Base-by-base conservation (phyloP, 495 filamentous ascomycete genomes). In the Penicillium coffeae region DNA sequence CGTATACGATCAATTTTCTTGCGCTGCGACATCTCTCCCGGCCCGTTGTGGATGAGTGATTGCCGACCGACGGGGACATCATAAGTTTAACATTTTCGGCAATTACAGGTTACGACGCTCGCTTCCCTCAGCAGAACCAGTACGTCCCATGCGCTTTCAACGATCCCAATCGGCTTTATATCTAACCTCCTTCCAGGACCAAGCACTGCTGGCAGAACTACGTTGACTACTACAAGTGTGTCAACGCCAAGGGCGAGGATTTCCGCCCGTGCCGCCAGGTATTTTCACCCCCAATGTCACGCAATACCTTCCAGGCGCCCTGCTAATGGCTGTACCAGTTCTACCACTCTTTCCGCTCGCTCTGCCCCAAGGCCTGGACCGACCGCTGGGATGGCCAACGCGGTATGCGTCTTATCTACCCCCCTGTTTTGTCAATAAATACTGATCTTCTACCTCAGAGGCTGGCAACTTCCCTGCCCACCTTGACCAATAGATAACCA, bases 191-290 rank as follows among this genome's bases (percentile, higher is more conserved):
- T 21, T 22, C 2, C 43, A 82, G 79, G 69, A 86, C 83, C 66
- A 86, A 87, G 76, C 83, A 87, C 72, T 96, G 89, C 87, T 95
- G 91, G 91, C 91, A 95, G 65, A 93, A 98, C 80, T 99, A 99
- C 75, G 94, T 99, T 79, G 94, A 99, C 75, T 97, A 99, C 81
- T 85, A 99, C 84, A 99, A 97, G 81, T 99, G 94, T 77, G 86
- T 95, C 70, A 75, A 87, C 67, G 92, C 91, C 70, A 97, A 97
- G 82, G 94, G 94, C 70, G 94, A 99, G 76, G 94, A 97, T 68
- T 99, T 97, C 71, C 82, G 87, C 53, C 94, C 94, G 41, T 99
- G 94, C 86, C 86, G 84, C 66, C 94, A 98, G 81, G 91, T 95
- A 84, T 42, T 48, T 38, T 48, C 35, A 12, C 35, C 8, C 19